Base-by-base conservation (phyloP, 2,329 filamentous ascomycete genomes). In the Sporothrix protearum region DNA sequence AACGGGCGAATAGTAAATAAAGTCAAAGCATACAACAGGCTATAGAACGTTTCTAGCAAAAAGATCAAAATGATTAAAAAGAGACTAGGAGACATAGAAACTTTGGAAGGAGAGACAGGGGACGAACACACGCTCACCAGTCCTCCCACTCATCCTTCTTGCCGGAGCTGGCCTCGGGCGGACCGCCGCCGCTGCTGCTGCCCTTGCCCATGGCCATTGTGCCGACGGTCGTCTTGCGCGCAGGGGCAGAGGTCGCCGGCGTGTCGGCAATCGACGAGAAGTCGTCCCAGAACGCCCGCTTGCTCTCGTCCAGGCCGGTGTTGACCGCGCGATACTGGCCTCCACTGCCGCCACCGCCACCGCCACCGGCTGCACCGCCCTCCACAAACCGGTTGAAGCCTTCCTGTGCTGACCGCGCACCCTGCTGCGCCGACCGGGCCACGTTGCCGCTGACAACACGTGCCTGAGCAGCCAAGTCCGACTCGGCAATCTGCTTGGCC, bases 231-330 rank as follows among this genome's bases (percentile, higher is more conserved):
- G 73, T 72, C 73, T 77, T 78, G 72, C 82, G 80, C 77, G 69
- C 22, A 14, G 72, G 49, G 9, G 55, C 68, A 86, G 83, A 81
- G 89, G 78, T 73, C 81, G 80, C 30, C 1, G 61, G 51, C 77
- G 87, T 84, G 81, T 91, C 87, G 0, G 89, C 91, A 33, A 91
- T 80, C 36, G 87, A 88, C 0, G 93, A 91, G 81, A 98, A 97
- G 76, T 91, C 91, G 79, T 97, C 94, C 94, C 94, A 97, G 81
- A 97, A 97, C 76, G 92, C 91, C 79, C 91, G 91, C 81, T 90
- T 92, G 87, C 80, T 91, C 85, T 84, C 85, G 77, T 89, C 85
- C 68, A 88, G 77, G 71, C 63, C 55, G 10, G 53, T 19, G 22
- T 80, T 83, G 70, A 78, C 81, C 71, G 80, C 78, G 71, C 82